Conservation (phyloP, 2,329 filamentous ascomycete species). For the Penicillium sp. region DNA sequence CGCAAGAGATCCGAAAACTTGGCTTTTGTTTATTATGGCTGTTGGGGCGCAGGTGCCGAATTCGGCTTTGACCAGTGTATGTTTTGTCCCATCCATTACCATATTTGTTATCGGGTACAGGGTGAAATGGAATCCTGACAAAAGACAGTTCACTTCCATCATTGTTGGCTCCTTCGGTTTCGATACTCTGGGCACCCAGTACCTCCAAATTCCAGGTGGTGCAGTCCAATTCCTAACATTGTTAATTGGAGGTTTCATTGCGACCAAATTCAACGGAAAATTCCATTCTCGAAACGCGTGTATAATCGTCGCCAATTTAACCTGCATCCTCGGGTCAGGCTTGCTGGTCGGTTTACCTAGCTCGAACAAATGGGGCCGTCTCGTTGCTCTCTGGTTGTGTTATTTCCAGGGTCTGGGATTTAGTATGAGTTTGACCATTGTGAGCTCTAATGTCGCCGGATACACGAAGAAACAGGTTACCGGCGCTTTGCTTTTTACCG, state of each 20-base stretch:
- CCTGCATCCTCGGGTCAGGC: conserved; percentile 59
- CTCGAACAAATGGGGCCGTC: conserved; percentile 59
- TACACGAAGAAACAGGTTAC: conserved; percentile 62
- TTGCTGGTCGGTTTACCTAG: conserved; percentile 58
- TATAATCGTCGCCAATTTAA: conserved; percentile 60
- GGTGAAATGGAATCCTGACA: too few relatives aligned
- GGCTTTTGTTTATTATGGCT: conserved; percentile 61
- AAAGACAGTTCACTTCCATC: conserved; percentile 49
- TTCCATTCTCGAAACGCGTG: conserved; percentile 58
- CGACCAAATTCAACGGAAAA: conserved; percentile 49
- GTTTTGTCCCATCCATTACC: too few relatives aligned
- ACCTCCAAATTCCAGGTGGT: conserved; percentile 64
- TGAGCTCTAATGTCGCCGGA: conserved; percentile 58
- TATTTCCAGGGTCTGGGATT: conserved; percentile 60
- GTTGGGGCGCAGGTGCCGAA: conserved; percentile 61
- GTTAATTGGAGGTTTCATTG: conserved; percentile 56
- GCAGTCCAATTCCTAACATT: conserved; percentile 62
- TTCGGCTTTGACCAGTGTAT: conserved; percentile 56
- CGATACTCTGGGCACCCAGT: conserved; percentile 57
- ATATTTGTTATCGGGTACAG: too few relatives aligned
- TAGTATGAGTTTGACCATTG: conserved; percentile 58
- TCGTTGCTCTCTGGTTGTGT: conserved; percentile 63
- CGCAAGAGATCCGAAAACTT: conserved; percentile 60
- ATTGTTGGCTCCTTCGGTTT: conserved; percentile 55
- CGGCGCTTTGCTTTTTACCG: conserved; percentile 55